These are phyloP conservation scores for Cocos nucifera DNA, from an alignment of 176 grass and related monocot genomes.

Conservation along the genomic window DNA sequence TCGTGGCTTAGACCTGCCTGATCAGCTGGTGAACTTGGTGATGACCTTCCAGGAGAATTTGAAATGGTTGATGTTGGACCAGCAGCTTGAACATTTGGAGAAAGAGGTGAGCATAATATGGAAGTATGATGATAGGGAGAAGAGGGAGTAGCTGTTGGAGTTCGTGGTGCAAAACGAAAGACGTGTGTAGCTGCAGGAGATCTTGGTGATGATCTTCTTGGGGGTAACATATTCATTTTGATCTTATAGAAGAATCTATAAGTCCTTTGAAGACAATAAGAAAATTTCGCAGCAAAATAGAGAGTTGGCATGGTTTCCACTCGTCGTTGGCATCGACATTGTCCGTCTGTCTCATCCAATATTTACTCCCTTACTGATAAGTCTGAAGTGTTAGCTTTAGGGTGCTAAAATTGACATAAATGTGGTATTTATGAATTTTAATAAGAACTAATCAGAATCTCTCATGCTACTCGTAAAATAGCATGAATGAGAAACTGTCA, in stretches of 20 bases:
- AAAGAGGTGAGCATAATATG: conserved; percentile 34
- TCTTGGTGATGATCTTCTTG: conserved; percentile 48
- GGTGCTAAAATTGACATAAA: too few relatives aligned
- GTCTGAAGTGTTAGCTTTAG: too few relatives aligned
- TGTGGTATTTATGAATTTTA: too few relatives aligned
- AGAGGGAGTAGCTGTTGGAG: conserved; percentile 50
- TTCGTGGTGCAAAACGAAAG: conserved; percentile 39
- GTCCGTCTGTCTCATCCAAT: too few relatives aligned
- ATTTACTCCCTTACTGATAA: too few relatives aligned
- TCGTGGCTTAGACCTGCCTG: neutral
- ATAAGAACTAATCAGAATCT: too few relatives aligned
- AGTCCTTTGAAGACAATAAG: neutral
- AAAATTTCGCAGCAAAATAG: too few relatives aligned
- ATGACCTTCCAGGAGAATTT: conserved; percentile 46
- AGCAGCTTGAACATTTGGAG: conserved; percentile 32
- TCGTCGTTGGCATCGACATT: too few relatives aligned
- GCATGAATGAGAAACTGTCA: too few relatives aligned
- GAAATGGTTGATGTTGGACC: conserved; percentile 25
- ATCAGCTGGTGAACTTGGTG: conserved; percentile 16
- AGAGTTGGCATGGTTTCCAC: too few relatives aligned
- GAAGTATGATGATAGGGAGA: conserved; percentile 46
- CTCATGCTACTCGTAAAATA: too few relatives aligned
- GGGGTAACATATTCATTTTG: conserved; percentile 92
- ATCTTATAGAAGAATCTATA: conserved; percentile 40
- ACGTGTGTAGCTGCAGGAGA: conserved; percentile 35